These are phyloP conservation scores for Paramecium sexaurelia DNA, from an alignment of 73 alveolate genomes.

Conservation along the genomic window DNA sequence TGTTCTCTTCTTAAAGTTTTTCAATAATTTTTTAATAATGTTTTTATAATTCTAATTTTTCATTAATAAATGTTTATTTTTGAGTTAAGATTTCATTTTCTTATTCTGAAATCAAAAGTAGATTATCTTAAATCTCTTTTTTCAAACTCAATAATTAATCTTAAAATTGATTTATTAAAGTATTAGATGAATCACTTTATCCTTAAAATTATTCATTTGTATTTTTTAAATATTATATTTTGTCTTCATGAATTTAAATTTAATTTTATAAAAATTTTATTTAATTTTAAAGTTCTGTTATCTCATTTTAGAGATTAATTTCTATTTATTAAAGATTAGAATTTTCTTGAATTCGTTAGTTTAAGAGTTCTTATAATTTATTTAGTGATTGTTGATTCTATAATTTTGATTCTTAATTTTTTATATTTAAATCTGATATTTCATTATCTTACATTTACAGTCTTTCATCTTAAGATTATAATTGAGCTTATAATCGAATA, in stretches of 20 bases:
- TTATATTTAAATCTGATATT: not conserved
- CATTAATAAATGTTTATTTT: not conserved
- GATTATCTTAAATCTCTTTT: not conserved
- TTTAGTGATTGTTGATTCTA: not conserved
- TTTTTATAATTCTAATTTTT: not conserved
- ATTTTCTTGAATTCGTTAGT: not conserved
- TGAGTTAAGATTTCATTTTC: not conserved
- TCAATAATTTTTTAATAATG: not conserved
- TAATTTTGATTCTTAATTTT: not conserved
- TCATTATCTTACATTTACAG: not conserved
- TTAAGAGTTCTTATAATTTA: not conserved
- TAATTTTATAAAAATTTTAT: not conserved
- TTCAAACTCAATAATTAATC: not conserved
- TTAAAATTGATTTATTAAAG: not conserved
- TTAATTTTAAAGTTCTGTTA: no score
- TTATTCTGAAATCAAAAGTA: not conserved
- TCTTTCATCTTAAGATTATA: not conserved
- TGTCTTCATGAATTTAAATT: not conserved
- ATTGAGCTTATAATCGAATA: not conserved
- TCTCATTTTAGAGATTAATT: not conserved
- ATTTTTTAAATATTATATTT: not conserved
- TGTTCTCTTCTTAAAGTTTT: not conserved
- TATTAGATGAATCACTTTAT: not conserved
- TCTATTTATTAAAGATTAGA: not conserved
- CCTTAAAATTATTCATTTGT: not conserved